Conservation (phyloP, 306 rosid species). For the Fragaria vesca region DNA sequence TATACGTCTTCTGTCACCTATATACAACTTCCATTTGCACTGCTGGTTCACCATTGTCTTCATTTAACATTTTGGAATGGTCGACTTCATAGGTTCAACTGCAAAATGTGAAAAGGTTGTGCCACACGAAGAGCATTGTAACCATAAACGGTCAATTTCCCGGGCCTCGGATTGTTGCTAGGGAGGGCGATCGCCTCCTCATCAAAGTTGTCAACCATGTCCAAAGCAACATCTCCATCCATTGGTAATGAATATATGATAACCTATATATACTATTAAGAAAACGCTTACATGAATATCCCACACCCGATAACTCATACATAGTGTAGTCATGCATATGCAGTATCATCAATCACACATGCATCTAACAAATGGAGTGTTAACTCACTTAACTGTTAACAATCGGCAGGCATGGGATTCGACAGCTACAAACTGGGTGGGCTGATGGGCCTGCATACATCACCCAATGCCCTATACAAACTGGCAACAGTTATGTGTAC, state of each 20-base stretch:
- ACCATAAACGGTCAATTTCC: slow-evolving; percentile 77
- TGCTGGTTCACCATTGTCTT: neutral
- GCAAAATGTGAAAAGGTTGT: slow-evolving; percentile 56
- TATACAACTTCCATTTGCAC: neutral
- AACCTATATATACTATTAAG: neutral
- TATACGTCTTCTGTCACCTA: neutral
- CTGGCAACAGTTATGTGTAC: too few relatives aligned
- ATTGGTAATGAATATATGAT: slow-evolving; percentile 40
- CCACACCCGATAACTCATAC: too few relatives aligned
- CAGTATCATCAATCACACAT: neutral
- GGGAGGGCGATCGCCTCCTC: slow-evolving; percentile 64
- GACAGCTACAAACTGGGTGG: slow-evolving; percentile 60
- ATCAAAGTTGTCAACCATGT: slow-evolving; percentile 59
- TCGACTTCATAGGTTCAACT: slow-evolving; percentile 33
- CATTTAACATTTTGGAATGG: neutral
- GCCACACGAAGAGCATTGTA: slow-evolving; percentile 61
- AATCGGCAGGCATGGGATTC: slow-evolving; percentile 58
- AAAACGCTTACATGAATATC: too few relatives aligned
- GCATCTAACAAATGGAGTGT: neutral
- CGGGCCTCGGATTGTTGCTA: slow-evolving; percentile 64
- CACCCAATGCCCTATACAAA: too few relatives aligned
- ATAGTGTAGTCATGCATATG: too few relatives aligned
- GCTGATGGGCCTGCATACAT: slow-evolving; percentile 36
- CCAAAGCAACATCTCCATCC: slow-evolving; percentile 52
- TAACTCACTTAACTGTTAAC: neutral